Evolutionary conservation across 1,284 basidiomycete species (phyloP), one percentile per base, ranked within the genome.

Genomic region (Moniliella sp.): DNA sequence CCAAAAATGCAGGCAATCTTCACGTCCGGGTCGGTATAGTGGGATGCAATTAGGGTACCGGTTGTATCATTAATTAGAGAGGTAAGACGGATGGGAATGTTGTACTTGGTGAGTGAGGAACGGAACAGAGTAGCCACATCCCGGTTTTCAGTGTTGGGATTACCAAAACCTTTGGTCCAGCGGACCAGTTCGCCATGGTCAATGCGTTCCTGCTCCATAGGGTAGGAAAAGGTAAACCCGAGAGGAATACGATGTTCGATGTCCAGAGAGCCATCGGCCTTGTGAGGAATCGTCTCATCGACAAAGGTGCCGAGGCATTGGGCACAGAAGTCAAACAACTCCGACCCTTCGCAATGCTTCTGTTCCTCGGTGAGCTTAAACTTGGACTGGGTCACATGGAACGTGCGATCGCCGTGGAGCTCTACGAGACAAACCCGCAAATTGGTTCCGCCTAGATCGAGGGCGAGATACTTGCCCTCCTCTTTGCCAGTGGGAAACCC

Each of bases 161-260:
- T 80, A 23, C 83, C 83, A 52, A 97, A 97, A 44, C 88, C 91
- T 64, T 97, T 97, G 28, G 91, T 97, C 88, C 91, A 97, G 19
- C 86, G 78, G 48, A 94, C 82, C 28, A 97, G 74, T 45, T 73
- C 73, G 29, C 84, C 91, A 50, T 94, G 84, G 62, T 97, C 84
- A 50, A 97, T 97, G 32, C 71, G 70, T 25, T 78, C 71, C 69
- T 97, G 88, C 34, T 42, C 25, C 39, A 34, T 36, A 4, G 35
- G 19, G 35, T 32, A 33, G 65, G 77, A 52, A 40, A 86, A 80
- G 21, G 88, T 93, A 59, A 93, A 94, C 18, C 86, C 88, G 15
- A 94, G 70, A 9, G 84, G 77, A 2, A 94, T 65, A 14, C 71
- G 67, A 39, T 74, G 69, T 9, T 76, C 81, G 27, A 72, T 67